Conservation (phyloP, 495 filamentous ascomycete species). For the Penicillium bialowiezense region DNA sequence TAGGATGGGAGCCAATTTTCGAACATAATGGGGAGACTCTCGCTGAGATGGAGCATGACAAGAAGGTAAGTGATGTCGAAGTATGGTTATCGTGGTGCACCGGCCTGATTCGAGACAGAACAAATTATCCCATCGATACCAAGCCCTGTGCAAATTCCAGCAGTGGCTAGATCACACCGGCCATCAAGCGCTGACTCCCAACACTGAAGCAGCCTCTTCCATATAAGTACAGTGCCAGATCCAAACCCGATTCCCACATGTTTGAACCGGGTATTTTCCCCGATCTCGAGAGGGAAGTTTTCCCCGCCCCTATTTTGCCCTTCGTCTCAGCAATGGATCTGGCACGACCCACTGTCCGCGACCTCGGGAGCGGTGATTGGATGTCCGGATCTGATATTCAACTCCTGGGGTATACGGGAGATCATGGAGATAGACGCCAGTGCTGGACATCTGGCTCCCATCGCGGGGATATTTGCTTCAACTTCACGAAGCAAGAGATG, state of each 20-base stretch:
- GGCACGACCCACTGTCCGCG: too few species aligned
- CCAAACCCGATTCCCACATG: too few species aligned
- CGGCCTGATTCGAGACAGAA: conserved; percentile 50
- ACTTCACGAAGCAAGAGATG: too few species aligned
- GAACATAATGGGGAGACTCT: conserved; percentile 87
- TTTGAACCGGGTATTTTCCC: conserved; percentile 13
- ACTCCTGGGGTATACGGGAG: too few species aligned
- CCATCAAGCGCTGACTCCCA: too few species aligned
- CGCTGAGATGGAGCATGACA: conserved; percentile 82
- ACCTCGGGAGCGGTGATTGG: too few species aligned
- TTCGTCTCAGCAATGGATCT: too few species aligned
- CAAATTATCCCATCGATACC: conserved; percentile 75
- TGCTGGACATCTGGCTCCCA: too few species aligned
- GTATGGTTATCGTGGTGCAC: not conserved
- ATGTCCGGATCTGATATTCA: too few species aligned
- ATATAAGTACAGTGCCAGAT: not conserved
- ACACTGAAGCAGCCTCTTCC: too few species aligned
- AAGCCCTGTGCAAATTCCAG: conserved; percentile 73
- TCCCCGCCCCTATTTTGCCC: conserved; percentile 16
- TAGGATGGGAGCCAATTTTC: conserved; percentile 88
- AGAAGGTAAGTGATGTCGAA: conserved; percentile 47
- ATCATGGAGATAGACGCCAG: too few species aligned
- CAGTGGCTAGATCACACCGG: conserved; percentile 58
- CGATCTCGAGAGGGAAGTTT: conserved; percentile 12
- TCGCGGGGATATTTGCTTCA: too few species aligned